Conservation (phyloP, 768 basidiomycete genomes). For the Russula dissimulans region DNA sequence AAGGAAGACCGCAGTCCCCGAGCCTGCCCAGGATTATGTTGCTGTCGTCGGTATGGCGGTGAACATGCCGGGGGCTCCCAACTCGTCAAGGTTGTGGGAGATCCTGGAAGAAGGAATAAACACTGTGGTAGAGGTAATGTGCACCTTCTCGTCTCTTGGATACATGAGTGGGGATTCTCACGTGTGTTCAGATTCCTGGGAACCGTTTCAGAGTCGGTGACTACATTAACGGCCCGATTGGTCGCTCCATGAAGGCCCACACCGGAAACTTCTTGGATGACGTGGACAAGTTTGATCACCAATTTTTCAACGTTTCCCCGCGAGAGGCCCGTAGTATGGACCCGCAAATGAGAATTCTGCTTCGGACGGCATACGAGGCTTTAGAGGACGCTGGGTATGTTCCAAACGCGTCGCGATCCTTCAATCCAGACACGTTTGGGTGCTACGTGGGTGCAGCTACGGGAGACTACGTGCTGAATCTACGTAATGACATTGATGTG, state of each 20-base stretch:
- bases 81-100: slow-evolving; percentile 45
- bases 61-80: slow-evolving; percentile 43
- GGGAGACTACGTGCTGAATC: slow-evolving; percentile 59
- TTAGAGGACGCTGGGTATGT: slow-evolving; percentile 65
- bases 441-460: slow-evolving; percentile 64
- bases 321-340: slow-evolving; percentile 71
- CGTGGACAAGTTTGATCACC: slow-evolving; percentile 54
- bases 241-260: slow-evolving; percentile 40
- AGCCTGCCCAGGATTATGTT: slow-evolving; percentile 40
- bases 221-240: slow-evolving; percentile 28
- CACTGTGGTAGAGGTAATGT: slow-evolving; percentile 46
- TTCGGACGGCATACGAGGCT: slow-evolving; percentile 59
- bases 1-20: not conserved
- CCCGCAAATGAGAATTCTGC: slow-evolving; percentile 61
- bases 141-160: not conserved
- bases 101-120: slow-evolving; percentile 47
- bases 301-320: slow-evolving; percentile 65
- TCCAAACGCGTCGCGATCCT: slow-evolving; percentile 44
- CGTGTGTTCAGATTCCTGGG: slow-evolving; percentile 43
- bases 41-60: slow-evolving; percentile 69
- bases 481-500: slow-evolving; percentile 52
- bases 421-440: slow-evolving; percentile 46
- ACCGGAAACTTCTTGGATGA: slow-evolving; percentile 58
- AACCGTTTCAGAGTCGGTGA: slow-evolving; percentile 44
- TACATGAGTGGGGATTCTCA: not conserved